Evolutionary conservation across 306 rosid species (phyloP), one percentile per base, ranked within the genome.

Genomic region (Prunus mira): DNA sequence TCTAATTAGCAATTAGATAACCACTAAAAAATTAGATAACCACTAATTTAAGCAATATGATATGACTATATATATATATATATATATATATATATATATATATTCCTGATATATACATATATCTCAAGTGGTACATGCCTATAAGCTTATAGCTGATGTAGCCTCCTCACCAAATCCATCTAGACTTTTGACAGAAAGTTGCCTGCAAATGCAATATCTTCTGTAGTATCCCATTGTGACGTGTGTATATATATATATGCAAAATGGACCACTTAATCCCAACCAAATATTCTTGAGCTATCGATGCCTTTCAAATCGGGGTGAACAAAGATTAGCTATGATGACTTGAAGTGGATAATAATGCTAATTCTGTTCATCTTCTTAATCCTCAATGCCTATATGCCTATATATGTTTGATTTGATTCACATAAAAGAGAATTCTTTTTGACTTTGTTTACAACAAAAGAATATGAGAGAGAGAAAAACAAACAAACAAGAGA

Each of bases 231-330:
- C 1, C 43, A 6, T 7, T 38, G 43, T 38, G 43, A 38, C 43
- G 43, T 38, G 43, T 38, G 9, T 24, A 24, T 24, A 24, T 38
- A 9, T 7, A 38, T 7, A 38, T 38, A 38, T 38, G 43, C 55
- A 38, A 52, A 57, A 72, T 65, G 81, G 77, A 75, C 81, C 87
- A 76, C 81, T 32, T 47, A 64, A 75, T 74, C 75, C 49, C 67
- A 64, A 46, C 25, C 65, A 24, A 56, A 72, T 80, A 76, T 71
- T 50, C 84, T 72, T 66, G 19, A 67, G 74, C 62, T 65, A 8
- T 60, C 47, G 24, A 22, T 56, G 62, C 20, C 19, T 57, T 57
- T 57, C 30, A 38, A 22, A 38, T 38, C 43, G 9, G 9, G 43
- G 43, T 6, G 43, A 38, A 38, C 43, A 38, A 25, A 52, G 45